These are phyloP conservation scores for Neurospora tetraspora DNA, from an alignment of 495 filamentous ascomycete species.

Conservation along the genomic window DNA sequence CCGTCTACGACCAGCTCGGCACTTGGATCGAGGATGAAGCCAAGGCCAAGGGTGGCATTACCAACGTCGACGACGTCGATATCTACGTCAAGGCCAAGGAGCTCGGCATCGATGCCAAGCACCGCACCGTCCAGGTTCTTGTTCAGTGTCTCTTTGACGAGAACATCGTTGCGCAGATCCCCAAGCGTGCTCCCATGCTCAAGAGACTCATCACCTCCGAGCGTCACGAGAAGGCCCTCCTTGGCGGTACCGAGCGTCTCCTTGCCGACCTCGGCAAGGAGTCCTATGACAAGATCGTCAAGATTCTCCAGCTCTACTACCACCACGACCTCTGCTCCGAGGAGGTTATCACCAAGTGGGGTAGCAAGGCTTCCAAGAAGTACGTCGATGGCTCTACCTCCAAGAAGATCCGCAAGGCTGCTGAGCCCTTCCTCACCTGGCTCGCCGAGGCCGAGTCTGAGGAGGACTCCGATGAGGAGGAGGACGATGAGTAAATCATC, in stretches of 20 bases:
- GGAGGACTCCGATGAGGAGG: slow-evolving; percentile 62
- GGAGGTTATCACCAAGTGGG: slow-evolving; percentile 84
- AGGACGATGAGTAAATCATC: slow-evolving; percentile 7
- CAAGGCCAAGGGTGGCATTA: slow-evolving; percentile 57
- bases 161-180: slow-evolving; percentile 72
- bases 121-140: slow-evolving; percentile 84
- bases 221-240: slow-evolving; percentile 88
- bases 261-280: slow-evolving; percentile 59
- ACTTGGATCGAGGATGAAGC: slow-evolving; percentile 81
- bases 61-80: slow-evolving; percentile 71
- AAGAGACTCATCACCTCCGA: slow-evolving; percentile 88
- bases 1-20: slow-evolving; percentile 82
- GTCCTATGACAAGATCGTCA: slow-evolving; percentile 64
- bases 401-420: slow-evolving; percentile 92
- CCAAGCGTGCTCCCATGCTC: slow-evolving; percentile 68
- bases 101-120: slow-evolving; percentile 88
- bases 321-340: slow-evolving; percentile 79
- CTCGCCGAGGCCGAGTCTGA: slow-evolving; percentile 77
- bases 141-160: slow-evolving; percentile 91
- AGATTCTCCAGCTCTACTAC: slow-evolving; percentile 80
- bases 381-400: slow-evolving; percentile 84
- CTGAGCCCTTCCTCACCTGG: slow-evolving; percentile 89
- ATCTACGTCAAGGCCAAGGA: slow-evolving; percentile 96
- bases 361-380: slow-evolving; percentile 90
- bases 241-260: slow-evolving; percentile 94